Percentiles rank a stretch among this genome's conserved stretches.
phyloP scores from a whole-genome alignment of 2,329 filamentous ascomycete species.

The Pestalotiopsis sp. region DNA sequence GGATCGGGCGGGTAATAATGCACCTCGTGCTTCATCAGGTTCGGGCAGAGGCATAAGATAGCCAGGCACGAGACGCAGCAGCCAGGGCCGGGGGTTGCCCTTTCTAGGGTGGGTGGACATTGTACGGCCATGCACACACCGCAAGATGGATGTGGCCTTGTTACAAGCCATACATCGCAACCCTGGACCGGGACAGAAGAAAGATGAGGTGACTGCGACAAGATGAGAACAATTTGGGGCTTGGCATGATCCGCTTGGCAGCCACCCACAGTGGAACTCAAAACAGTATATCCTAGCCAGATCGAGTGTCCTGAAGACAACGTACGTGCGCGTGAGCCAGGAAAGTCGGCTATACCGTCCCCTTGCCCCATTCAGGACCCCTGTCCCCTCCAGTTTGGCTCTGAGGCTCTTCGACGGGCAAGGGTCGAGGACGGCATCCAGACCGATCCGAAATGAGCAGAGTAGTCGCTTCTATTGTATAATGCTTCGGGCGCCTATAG shows the following conservation, averaged over 20 bases:
- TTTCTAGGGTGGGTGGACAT: neutral
- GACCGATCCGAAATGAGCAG: slow-evolving; percentile 4
- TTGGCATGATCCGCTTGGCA: slow-evolving; percentile 35
- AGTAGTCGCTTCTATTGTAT: slow-evolving; percentile 10
- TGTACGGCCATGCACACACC: slow-evolving; percentile 26
- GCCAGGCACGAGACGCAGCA: slow-evolving; percentile 13
- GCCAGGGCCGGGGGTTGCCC: slow-evolving; percentile 31
- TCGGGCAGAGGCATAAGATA: slow-evolving; percentile 14
- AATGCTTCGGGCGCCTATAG: neutral
- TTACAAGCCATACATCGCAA: slow-evolving; percentile 37
- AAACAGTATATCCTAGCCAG: slow-evolving; percentile 25
- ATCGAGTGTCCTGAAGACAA: slow-evolving; percentile 16
- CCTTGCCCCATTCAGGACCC: neutral
- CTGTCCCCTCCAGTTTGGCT: neutral
- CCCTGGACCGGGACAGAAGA: slow-evolving; percentile 18
- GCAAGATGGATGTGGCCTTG: slow-evolving; percentile 36
- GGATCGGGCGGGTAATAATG: slow-evolving; percentile 36
- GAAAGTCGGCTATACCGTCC: slow-evolving; percentile 1
- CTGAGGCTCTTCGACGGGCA: neutral
- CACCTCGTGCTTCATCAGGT: slow-evolving; percentile 23
- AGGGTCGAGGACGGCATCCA: slow-evolving; percentile 7
- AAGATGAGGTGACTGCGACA: slow-evolving; percentile 37
- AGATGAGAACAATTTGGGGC: slow-evolving; percentile 34
- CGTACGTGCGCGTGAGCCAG: slow-evolving; percentile 11
- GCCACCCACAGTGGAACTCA: slow-evolving; percentile 30